phyloP scores from a whole-genome alignment of 805 yeast genomes.

The Blastobotrys robertii region DNA sequence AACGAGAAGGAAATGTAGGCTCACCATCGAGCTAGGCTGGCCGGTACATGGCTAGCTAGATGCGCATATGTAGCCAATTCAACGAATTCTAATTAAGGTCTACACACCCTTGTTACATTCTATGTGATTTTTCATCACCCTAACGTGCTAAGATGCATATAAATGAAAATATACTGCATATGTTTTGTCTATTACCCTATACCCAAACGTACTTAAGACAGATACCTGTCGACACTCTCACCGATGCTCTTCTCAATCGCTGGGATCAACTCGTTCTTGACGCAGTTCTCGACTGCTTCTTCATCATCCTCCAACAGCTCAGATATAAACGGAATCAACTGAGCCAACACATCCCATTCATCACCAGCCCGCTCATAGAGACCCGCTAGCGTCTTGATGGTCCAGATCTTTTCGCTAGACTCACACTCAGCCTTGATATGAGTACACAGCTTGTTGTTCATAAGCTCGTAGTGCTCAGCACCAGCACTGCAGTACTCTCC shows the following conservation, averaged over 20 bases:
- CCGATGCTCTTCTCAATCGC: conserved; percentile 89
- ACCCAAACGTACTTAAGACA: conserved; percentile 14
- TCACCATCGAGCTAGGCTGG: too few species aligned
- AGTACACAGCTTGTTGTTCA: conserved; percentile 53
- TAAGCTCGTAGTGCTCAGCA: conserved; percentile 57
- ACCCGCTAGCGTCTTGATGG: conserved; percentile 66
- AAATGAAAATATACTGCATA: too few species aligned
- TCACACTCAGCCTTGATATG: conserved; percentile 52
- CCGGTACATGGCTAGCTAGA: too few species aligned
- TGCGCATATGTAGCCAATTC: too few species aligned
- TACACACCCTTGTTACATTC: too few species aligned
- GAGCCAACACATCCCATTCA: conserved; percentile 88
- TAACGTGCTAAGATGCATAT: too few species aligned
- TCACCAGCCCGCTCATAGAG: conserved; percentile 83
- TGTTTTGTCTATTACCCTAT: too few species aligned
- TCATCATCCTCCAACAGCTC: conserved; percentile 94
- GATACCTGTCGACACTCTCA: conserved; percentile 68
- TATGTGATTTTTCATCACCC: too few species aligned
- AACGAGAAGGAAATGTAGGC: too few species aligned
- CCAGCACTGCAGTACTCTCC: conserved; percentile 46
- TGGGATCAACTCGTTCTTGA: conserved; percentile 79
- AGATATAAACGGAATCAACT: conserved; percentile 89
- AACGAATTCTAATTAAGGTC: too few species aligned
- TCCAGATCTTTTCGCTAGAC: conserved; percentile 62
- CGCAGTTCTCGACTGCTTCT: conserved; percentile 85